Evolutionary conservation across 192 early-diverging fungal genomes (phyloP).

Genomic region (Coemansia sp.): DNA sequence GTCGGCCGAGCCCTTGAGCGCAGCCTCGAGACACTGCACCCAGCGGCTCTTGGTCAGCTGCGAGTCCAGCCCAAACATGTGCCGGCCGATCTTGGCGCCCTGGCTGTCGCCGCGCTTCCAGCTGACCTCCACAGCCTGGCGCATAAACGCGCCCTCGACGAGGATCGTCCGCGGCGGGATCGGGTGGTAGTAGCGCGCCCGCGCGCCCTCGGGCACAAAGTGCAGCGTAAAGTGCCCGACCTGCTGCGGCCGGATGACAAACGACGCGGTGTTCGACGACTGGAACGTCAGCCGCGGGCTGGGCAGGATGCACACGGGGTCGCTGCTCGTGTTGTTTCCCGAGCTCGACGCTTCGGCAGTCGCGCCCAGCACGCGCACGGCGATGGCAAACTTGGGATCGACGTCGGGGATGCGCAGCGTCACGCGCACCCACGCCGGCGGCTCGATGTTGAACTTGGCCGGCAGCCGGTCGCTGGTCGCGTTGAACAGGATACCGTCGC

Average conservation of each 20-base stretch:
- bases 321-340: slow-evolving; percentile 1
- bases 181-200: slow-evolving; percentile 52
- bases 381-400: slow-evolving; percentile 29
- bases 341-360: slow-evolving; percentile 13
- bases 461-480: slow-evolving; percentile 53
- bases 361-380: slow-evolving; percentile 33
- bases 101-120: slow-evolving; percentile 31
- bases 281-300: slow-evolving; percentile 30
- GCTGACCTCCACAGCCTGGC: slow-evolving; percentile 46
- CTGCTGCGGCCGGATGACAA: slow-evolving; percentile 44
- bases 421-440: slow-evolving; percentile 47
- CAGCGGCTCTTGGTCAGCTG: slow-evolving; percentile 32
- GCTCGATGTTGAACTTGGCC: slow-evolving; percentile 42
- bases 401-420: slow-evolving; percentile 48
- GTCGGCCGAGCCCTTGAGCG: slow-evolving; percentile 18
- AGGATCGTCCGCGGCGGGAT: slow-evolving; percentile 48
- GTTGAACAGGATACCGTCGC: slow-evolving; percentile 52
- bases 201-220: slow-evolving; percentile 42
- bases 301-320: slow-evolving; percentile 32
- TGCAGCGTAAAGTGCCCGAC: slow-evolving; percentile 50
- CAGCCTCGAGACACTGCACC: slow-evolving; percentile 31
- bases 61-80: slow-evolving; percentile 55
- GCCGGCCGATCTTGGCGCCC: slow-evolving; percentile 21
- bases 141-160: slow-evolving; percentile 56
- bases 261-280: slow-evolving; percentile 23